phyloP scores from a whole-genome alignment of 2,329 filamentous ascomycete genomes.

The Apiospora saccharicola region DNA sequence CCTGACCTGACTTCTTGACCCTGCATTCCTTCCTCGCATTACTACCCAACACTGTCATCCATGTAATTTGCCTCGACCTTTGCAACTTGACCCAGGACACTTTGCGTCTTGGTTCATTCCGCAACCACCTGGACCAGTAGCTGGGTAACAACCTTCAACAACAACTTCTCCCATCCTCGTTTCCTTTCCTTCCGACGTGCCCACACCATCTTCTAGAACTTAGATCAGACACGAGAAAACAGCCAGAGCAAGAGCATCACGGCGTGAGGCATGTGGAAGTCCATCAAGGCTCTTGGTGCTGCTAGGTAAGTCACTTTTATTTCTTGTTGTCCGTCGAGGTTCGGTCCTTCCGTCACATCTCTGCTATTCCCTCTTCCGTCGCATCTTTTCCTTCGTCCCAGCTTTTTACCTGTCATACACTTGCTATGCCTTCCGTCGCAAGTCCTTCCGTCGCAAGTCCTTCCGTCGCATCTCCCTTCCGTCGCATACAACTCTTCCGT shows the following conservation, averaged over 20 bases:
- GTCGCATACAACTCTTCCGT: not conserved
- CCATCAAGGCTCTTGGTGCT: slow-evolving; percentile 15
- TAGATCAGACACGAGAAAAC: not conserved
- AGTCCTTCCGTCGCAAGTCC: not conserved
- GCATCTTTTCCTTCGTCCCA: not conserved
- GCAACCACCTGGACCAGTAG: not conserved
- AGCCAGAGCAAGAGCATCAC: not conserved
- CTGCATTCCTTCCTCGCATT: not conserved
- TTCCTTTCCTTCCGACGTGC: not conserved
- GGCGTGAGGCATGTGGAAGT: slow-evolving; percentile 26
- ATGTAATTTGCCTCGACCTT: not conserved
- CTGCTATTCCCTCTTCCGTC: not conserved
- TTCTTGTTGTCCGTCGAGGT: not conserved
- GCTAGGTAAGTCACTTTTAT: slow-evolving; percentile 24
- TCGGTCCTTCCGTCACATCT: not conserved
- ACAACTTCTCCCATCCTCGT: not conserved
- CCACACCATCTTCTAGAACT: not conserved
- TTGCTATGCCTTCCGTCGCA: not conserved
- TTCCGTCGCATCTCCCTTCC: not conserved
- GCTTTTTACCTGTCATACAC: not conserved
- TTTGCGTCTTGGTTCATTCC: not conserved
- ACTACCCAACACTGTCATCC: not conserved
- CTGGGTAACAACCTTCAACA: not conserved
- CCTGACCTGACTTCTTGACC: not conserved
- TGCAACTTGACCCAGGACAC: not conserved